Percentiles rank a stretch among this genome's conserved stretches.
phyloP scores from a whole-genome alignment of 2,329 filamentous ascomycete species.

The Acephala macrosclerotiorum region DNA sequence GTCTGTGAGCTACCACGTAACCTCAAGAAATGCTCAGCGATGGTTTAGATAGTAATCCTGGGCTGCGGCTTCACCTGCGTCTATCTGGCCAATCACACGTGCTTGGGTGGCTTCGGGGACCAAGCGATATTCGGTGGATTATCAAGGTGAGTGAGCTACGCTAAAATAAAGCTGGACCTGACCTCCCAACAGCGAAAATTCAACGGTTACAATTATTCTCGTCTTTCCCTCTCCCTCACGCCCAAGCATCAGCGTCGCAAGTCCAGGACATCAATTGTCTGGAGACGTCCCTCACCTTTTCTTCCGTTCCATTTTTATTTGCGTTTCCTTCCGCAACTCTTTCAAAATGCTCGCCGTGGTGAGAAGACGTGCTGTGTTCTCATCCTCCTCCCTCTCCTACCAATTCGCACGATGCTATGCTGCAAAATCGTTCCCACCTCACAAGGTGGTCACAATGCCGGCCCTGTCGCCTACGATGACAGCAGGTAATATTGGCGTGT shows the following conservation, averaged over 20 bases:
- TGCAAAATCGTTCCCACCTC: constrained; percentile 85
- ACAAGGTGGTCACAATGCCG: constrained; percentile 97
- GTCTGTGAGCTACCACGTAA: constrained; percentile 24
- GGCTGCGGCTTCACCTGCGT: constrained; percentile 1
- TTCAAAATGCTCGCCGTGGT: constrained; percentile 67
- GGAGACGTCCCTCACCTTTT: constrained; percentile 29
- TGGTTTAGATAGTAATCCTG: constrained; percentile 3
- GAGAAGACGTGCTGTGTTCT: constrained; percentile 66
- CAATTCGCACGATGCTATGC: constrained; percentile 64
- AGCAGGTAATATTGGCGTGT: constrained; percentile 91
- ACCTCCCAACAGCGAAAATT: constrained; percentile 29
- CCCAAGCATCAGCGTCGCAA: constrained; percentile 32
- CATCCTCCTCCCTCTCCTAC: constrained; percentile 57
- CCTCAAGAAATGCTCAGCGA: constrained; percentile 10
- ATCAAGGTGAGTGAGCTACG: not conserved
- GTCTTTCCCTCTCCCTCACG: constrained; percentile 23
- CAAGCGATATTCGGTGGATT: no score
- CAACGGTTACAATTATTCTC: constrained; percentile 30
- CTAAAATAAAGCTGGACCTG: constrained; percentile 2
- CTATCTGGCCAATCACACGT: constrained; percentile 13
- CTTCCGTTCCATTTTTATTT: constrained; percentile 31
- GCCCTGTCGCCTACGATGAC: constrained; percentile 98
- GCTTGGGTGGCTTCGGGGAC: not conserved
- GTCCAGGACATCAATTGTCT: constrained; percentile 38
- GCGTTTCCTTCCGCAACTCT: constrained; percentile 23